Percentiles rank a stretch among this genome's conserved stretches.
These are phyloP conservation scores for Arthrobotrys sphaeroides DNA, from an alignment of 2,329 filamentous ascomycete genomes.

Conservation along the genomic window DNA sequence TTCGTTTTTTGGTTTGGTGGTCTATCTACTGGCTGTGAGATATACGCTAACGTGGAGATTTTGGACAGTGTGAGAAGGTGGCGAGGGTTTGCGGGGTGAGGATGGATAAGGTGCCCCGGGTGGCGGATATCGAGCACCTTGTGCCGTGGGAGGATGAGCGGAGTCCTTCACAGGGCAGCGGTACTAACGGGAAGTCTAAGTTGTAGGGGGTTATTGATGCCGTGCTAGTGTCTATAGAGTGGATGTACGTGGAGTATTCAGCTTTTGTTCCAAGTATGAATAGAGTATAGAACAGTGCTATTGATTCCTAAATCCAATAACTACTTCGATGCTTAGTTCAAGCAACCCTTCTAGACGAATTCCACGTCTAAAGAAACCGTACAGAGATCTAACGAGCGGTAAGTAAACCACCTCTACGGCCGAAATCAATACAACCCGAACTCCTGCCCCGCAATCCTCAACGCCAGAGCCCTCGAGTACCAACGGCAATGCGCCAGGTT, in stretches of 20 bases:
- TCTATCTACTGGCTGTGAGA: background rate
- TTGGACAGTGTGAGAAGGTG: constrained; percentile 50
- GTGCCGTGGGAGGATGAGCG: constrained; percentile 53
- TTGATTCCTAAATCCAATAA: no score
- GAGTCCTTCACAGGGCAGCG: background rate
- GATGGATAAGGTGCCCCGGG: constrained; percentile 57
- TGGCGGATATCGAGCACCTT: constrained; percentile 58
- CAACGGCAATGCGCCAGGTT: constrained; percentile 72
- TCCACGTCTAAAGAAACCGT: background rate
- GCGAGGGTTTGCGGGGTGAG: constrained; percentile 55
- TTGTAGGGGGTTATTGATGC: no score
- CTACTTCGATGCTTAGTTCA: no score
- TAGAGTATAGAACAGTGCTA: background rate
- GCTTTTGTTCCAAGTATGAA: background rate
- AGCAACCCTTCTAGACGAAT: background rate
- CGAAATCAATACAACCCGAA: background rate
- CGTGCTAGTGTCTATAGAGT: no score
- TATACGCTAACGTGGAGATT: background rate
- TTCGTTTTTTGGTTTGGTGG: background rate
- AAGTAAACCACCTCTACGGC: no score
- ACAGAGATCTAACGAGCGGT: no score
- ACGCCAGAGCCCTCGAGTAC: constrained; percentile 67
- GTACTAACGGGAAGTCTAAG: background rate
- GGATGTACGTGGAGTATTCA: background rate
- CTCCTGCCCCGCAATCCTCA: constrained; percentile 62